Evolutionary conservation across 2,329 filamentous ascomycete species (phyloP).

Genomic region (Pseudogymnoascus verrucosus): DNA sequence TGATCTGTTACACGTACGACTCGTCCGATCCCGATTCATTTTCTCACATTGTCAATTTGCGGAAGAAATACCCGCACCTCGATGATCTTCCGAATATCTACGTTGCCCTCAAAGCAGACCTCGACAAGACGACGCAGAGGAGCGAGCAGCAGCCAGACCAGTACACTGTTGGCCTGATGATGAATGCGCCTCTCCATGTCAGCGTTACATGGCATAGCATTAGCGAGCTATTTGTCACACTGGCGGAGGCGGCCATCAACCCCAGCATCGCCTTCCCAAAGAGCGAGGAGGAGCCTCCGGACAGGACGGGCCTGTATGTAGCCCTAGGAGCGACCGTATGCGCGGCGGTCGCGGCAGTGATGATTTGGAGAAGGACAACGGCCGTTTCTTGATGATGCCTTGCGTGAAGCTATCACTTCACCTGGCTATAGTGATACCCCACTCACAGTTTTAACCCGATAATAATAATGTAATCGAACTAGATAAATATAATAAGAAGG

Average conservation of each 20-base stretch:
- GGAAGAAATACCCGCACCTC: constrained; percentile 71
- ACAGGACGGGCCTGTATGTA: constrained; percentile 79
- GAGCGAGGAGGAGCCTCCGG: constrained; percentile 74
- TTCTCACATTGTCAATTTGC: constrained; percentile 76
- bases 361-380: constrained; percentile 49
- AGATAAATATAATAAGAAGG: constrained; percentile 1
- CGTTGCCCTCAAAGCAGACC: constrained; percentile 87
- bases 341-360: constrained; percentile 53
- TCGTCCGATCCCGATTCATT: constrained; percentile 96
- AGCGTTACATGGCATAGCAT: constrained; percentile 93
- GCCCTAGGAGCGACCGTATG: constrained; percentile 67
- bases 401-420: background rate
- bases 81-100: constrained; percentile 89
- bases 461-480: constrained; percentile 8
- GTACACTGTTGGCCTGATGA: constrained; percentile 76
- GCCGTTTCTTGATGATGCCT: constrained; percentile 21
- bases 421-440: constrained; percentile 4
- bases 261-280: constrained; percentile 85
- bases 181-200: constrained; percentile 87
- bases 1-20: constrained; percentile 93
- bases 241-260: constrained; percentile 87
- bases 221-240: constrained; percentile 81
- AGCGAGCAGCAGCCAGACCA: constrained; percentile 86
- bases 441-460: constrained; percentile 2
- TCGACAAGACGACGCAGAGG: constrained; percentile 93